phyloP scores from a whole-genome alignment of 192 early-diverging fungal genomes.

The Neocallimastix lanati region DNA sequence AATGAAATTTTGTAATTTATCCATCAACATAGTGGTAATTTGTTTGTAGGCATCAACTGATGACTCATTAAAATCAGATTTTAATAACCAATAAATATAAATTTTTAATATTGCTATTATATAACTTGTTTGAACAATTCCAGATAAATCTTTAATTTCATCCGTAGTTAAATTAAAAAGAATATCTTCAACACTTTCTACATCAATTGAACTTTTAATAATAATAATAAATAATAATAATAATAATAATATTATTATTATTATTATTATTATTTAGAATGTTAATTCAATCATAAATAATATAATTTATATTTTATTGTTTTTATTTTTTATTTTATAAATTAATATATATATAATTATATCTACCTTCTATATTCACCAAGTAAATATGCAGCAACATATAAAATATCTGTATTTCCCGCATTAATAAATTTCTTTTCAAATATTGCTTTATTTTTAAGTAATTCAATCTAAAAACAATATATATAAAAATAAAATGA shows the following conservation, averaged over 20 bases:
- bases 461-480: not conserved
- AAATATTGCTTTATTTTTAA: not conserved
- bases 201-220: constrained; percentile 4
- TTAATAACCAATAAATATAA: constrained; percentile 37
- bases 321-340: too few species aligned
- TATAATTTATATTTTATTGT: too few species aligned
- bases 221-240: constrained; percentile 1
- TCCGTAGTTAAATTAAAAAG: constrained; percentile 20
- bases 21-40: constrained; percentile 1
- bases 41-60: not conserved
- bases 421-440: not conserved
- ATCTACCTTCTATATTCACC: constrained; percentile 67
- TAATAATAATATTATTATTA: too few species aligned
- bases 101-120: constrained; percentile 55
- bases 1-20: constrained; percentile 4
- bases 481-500: too few species aligned
- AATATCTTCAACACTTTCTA: constrained; percentile 12
- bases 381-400: constrained; percentile 76
- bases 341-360: too few species aligned
- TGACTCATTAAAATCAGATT: constrained; percentile 6
- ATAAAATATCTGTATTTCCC: constrained; percentile 45
- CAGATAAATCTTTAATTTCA: constrained; percentile 23
- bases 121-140: constrained; percentile 41
- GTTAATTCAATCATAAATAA: too few species aligned
- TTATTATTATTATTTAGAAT: not conserved